phyloP scores from a whole-genome alignment of 2,329 filamentous ascomycete genomes.

The Orbilia oligospora region DNA sequence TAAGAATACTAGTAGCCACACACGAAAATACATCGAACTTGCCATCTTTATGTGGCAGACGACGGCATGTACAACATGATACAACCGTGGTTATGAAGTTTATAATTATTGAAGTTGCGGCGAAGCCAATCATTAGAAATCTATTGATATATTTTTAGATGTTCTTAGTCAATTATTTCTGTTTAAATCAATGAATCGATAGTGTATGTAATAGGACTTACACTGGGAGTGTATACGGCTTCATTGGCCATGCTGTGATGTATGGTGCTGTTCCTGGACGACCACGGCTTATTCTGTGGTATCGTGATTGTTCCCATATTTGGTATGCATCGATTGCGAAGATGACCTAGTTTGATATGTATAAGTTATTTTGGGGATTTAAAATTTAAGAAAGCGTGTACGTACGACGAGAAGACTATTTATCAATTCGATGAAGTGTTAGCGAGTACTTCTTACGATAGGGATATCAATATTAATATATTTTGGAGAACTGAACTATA shows the following conservation, averaged over 20 bases:
- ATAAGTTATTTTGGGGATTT: not conserved
- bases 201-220: conserved; percentile 5
- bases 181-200: too few relatives aligned
- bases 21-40: conserved; percentile 46
- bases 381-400: not conserved
- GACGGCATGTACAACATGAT: conserved; percentile 44
- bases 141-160: too few relatives aligned
- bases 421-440: not conserved
- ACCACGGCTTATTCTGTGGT: conserved; percentile 49
- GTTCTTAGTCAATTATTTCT: too few relatives aligned
- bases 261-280: conserved; percentile 47
- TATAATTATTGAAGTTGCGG: conserved; percentile 15
- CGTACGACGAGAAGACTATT: conserved; percentile 48
- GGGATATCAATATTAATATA: not conserved
- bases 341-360: conserved; percentile 26
- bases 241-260: conserved; percentile 54
- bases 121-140: conserved; percentile 33
- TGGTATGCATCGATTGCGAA: conserved; percentile 42
- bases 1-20: conserved; percentile 12
- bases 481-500: conserved; percentile 6
- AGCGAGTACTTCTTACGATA: not conserved
- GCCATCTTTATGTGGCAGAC: not conserved
- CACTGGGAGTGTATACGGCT: conserved; percentile 41
- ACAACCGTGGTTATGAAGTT: conserved; percentile 32
- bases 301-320: conserved; percentile 32